phyloP scores from a whole-genome alignment of 371 early-diverging fungal species.

The Syncephalastrum monosporum region DNA sequence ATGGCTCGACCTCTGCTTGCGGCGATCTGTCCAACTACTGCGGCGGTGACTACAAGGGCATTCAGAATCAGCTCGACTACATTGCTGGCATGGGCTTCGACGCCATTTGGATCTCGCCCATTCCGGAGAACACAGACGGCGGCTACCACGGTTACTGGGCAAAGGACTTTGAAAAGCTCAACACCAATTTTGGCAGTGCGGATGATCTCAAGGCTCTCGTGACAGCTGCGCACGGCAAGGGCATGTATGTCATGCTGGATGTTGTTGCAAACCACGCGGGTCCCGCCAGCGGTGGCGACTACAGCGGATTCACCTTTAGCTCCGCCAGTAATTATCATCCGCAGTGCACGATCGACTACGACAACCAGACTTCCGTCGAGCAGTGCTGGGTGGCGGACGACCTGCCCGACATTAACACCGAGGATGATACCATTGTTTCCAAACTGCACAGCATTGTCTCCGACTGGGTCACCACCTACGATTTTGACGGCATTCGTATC shows the following conservation, averaged over 20 bases:
- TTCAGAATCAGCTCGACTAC: constrained; percentile 36
- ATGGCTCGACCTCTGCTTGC: constrained; percentile 18
- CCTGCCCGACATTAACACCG: constrained; percentile 42
- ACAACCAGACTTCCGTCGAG: constrained; percentile 26
- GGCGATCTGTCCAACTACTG: constrained; percentile 35
- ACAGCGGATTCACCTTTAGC: constrained; percentile 26
- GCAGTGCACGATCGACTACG: constrained; percentile 21
- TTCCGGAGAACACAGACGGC: constrained; percentile 20
- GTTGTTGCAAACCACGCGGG: constrained; percentile 51
- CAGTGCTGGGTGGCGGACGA: constrained; percentile 23
- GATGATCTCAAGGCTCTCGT: constrained; percentile 36
- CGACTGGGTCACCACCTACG: constrained; percentile 26
- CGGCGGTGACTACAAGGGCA: constrained; percentile 43
- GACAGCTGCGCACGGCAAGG: constrained; percentile 27
- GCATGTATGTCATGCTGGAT: constrained; percentile 46
- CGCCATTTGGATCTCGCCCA: constrained; percentile 49
- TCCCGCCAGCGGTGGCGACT: constrained; percentile 17
- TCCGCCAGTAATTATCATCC: constrained; percentile 20
- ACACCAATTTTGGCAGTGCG: constrained; percentile 40
- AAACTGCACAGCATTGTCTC: constrained; percentile 28
- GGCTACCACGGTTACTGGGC: constrained; percentile 48
- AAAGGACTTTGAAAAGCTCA: constrained; percentile 28
- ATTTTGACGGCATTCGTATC: constrained; percentile 47
- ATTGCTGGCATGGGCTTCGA: constrained; percentile 41
- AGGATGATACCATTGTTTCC: constrained; percentile 23